Base-by-base conservation (phyloP, 2,329 filamentous ascomycete species). In the Didymella arachidicola region DNA sequence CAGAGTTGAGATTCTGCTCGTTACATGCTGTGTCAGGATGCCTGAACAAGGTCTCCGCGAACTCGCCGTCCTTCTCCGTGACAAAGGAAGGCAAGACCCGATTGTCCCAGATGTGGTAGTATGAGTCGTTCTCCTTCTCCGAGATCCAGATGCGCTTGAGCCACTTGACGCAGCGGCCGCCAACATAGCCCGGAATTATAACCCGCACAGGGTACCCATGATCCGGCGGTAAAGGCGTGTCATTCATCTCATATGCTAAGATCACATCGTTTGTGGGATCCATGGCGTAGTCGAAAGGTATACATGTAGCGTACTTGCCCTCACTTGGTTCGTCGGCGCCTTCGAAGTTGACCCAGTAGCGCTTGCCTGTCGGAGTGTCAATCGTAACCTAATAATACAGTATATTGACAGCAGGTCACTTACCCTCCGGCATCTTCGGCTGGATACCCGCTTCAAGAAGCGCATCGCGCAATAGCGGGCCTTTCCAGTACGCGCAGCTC, bases 51-150 rank as follows among this genome's bases (percentile, higher is more conserved):
- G 77, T 72, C 34, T 79, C 68, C 0, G 81, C 80, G 58, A 83
- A 79, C 14, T 80, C 78, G 4, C 81, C 79, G 50, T 83, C 80
- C 47, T 79, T 80, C 43, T 83, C 80, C 0, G 76, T 81, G 14
- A 85, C 74, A 58, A 83, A 84, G 11, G 71, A 71, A 1, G 83
- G 83, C 3, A 86, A 73, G 25, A 84, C 74, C 62, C 85, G 85
- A 73, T 86, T 86, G 69, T 86, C 84, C 53, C 74, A 78, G 51
- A 81, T 80, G 70, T 84, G 82, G 64, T 86, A 86, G 69, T 81
- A 79, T 57, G 84, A 84, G 3, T 73, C 72, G 16, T 80, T 83
- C 60, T 85, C 82, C 50, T 77, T 64, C 25, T 73, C 69, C 47
- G 81, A 79, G 10, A 85, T 76, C 16, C 78, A 82, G 59, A 85